Evolutionary conservation across 2,329 filamentous ascomycete species (phyloP).

Genomic region (Anthostomella pinea): DNA sequence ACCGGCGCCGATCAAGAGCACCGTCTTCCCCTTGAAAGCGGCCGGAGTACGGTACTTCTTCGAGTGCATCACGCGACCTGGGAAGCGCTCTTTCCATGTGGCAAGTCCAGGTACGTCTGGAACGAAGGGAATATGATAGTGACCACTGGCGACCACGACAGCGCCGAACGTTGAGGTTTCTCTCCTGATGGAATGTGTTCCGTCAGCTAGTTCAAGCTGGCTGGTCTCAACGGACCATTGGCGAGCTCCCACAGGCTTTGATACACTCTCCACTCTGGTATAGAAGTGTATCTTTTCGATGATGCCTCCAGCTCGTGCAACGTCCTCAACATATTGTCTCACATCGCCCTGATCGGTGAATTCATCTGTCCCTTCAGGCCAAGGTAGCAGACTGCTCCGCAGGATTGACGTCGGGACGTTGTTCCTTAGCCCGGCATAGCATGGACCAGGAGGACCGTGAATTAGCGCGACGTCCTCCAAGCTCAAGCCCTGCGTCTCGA

Average conservation of each 20-base stretch:
- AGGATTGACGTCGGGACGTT: constrained; percentile 67
- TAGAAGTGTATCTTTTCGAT: constrained; percentile 50
- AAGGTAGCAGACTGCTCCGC: constrained; percentile 42
- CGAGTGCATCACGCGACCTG: constrained; percentile 59
- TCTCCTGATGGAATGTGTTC: constrained; percentile 27
- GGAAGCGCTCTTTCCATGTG: constrained; percentile 54
- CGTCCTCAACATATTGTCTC: constrained; percentile 59
- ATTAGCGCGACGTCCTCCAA: constrained; percentile 30
- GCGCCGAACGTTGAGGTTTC: constrained; percentile 53
- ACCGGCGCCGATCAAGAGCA: constrained; percentile 53
- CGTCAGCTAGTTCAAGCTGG: constrained; percentile 34
- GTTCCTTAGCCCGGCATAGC: constrained; percentile 60
- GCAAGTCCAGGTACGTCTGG: constrained; percentile 58
- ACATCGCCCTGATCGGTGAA: constrained; percentile 56
- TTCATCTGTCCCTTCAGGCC: constrained; percentile 58
- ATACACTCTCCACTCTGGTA: constrained; percentile 53
- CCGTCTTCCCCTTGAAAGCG: constrained; percentile 50
- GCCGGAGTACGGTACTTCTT: constrained; percentile 68
- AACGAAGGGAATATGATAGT: constrained; percentile 62
- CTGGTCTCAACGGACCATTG: constrained; percentile 53
- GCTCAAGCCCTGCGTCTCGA: constrained; percentile 20
- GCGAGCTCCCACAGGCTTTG: constrained; percentile 39
- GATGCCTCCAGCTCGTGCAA: constrained; percentile 49
- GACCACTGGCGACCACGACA: constrained; percentile 63
- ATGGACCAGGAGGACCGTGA: constrained; percentile 52